Conservation (phyloP, 2,329 filamentous ascomycete species). For the Coniochaeta sp. region DNA sequence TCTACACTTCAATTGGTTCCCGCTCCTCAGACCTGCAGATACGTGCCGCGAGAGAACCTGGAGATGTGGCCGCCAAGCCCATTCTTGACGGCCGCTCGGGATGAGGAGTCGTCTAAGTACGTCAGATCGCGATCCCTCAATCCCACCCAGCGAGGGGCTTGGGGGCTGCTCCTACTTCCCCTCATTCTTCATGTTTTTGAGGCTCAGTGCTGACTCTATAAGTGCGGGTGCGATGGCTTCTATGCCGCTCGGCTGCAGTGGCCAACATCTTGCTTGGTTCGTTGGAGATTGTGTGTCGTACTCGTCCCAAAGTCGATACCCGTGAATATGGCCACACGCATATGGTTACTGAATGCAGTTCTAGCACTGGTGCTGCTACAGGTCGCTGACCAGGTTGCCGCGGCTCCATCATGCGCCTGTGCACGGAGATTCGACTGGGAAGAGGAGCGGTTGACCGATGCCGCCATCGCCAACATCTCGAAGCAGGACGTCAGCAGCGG, state of each 20-base stretch:
- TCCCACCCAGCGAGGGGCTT: not conserved
- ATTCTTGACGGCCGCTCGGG: not conserved
- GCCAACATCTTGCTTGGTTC: too few species aligned
- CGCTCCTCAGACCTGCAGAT: not conserved
- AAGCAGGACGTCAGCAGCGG: not conserved
- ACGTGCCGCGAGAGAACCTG: not conserved
- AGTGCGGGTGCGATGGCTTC: not conserved
- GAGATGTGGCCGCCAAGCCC: not conserved
- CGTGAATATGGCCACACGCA: not conserved
- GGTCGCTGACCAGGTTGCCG: constrained; percentile 3
- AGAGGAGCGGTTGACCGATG: constrained; percentile 12
- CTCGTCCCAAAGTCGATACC: too few species aligned
- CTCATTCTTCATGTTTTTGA: not conserved
- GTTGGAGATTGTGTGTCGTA: too few species aligned
- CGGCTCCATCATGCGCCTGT: not conserved
- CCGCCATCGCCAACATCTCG: constrained; percentile 12
- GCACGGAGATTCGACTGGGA: constrained; percentile 14
- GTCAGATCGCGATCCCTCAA: not conserved
- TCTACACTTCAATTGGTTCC: not conserved
- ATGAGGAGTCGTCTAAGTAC: not conserved
- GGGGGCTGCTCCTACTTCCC: not conserved
- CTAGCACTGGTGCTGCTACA: not conserved
- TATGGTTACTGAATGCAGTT: not conserved
- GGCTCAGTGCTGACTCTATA: not conserved
- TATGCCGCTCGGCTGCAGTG: too few species aligned